Evolutionary conservation across 805 yeast genomes (phyloP), one percentile per base, ranked within the genome.

Genomic region (Wickerhamomyces sydowiorum): DNA sequence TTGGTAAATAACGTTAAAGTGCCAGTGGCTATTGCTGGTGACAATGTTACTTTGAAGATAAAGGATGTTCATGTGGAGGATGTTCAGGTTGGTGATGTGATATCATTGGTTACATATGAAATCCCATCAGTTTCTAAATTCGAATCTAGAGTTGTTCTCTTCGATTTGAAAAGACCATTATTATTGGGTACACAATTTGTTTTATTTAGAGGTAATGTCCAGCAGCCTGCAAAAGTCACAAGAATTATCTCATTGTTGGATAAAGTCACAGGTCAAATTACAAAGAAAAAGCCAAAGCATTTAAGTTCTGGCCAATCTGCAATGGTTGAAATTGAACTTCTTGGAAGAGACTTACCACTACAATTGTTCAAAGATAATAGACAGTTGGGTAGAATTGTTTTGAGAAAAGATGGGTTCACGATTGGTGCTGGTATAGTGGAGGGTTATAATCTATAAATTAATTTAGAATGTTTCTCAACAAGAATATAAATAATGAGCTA

Each of bases 391-490:
- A 89, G 98, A 83, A 78, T 91, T 75, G 91, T 90, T 65, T 95
- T 90, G 78, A 90, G 98, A 85, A 96, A 90, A 75, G 90, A 90
- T 95, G 88, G 97, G 77, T 95, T 86, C 74, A 90, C 98, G 57
- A 96, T 91, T 64, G 97, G 96, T 69, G 97, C 91, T 70, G 97
- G 97, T 86, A 96, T 90, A 69, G 86, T 91, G 86, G 91, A 91
- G 83, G 43, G 39, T 22, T 37, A 29, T 29, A 20, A 6, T 15
- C 12, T 13, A 24, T 7, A 33, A 12, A 18, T 7, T 17, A 6
- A 32, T 18, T 17, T 18, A 17, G 15, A 7, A 8, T 32, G 5
- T 7, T 18, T 6, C 7, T 8, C 18, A 10, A 32, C 6, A 10
- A 20, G 13, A 17, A 5, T 17, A 32, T 17, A 32, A 17, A 14